Evolutionary conservation across 768 basidiomycete species (phyloP), one percentile per base, ranked within the genome.

Genomic region (Hericium erinaceus): DNA sequence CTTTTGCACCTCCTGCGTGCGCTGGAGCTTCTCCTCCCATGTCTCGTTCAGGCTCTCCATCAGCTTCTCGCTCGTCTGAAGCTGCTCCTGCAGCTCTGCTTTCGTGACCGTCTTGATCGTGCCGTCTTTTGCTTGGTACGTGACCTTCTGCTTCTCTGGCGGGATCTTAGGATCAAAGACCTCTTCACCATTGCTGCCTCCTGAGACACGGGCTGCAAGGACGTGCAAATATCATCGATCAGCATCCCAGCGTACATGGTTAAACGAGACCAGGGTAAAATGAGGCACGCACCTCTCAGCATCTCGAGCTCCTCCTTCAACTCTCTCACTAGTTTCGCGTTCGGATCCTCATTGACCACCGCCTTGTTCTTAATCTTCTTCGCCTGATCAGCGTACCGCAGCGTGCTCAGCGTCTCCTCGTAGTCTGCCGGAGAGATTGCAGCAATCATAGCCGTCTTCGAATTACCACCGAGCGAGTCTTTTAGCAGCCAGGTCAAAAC

Each of bases 341-440:
- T 99, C 37, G 97, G 97, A 80, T 99, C 97, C 75, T 99, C 97
- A 74, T 99, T 99, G 63, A 99, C 91, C 58, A 98, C 84, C 15
- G 97, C 95, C 76, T 98, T 95, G 74, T 98, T 99, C 85, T 95
- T 98, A 74, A 99, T 99, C 85, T 95, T 95, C 87, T 99, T 99
- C 38, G 95, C 95, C 70, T 92, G 92, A 78, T 97, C 94, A 64
- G 97, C 97, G 72, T 99, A 98, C 5, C 97, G 89, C 58, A 99
- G 76, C 2, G 95, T 98, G 72, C 92, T 92, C 60, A 98, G 76
- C 15, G 95, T 98, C 72, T 98, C 95, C 63, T 98, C 95, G 67
- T 98, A 98, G 73, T 98, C 94, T 49, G 94, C 95, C n/a, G 94
- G 95, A 48, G 93, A 85, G 60, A 99, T 98, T 40, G 97, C 97